Conservation (phyloP, 257 asterid genomes). For the Primulina eburnea region DNA sequence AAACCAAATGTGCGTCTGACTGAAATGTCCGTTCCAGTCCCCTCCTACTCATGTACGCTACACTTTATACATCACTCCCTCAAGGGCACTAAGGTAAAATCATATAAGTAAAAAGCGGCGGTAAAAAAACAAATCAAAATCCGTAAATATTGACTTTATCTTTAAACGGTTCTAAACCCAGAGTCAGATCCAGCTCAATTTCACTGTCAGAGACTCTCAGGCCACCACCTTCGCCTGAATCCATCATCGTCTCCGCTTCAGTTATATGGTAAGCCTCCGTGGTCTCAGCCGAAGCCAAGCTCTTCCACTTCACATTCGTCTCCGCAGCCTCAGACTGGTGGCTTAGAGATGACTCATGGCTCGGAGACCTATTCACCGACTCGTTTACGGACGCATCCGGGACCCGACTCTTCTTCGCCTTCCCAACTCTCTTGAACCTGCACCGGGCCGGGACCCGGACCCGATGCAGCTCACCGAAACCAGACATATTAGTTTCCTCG, state of each 20-base stretch:
- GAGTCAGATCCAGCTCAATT: constrained; percentile 62
- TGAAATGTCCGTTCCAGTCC: too few relatives aligned
- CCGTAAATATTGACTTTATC: too few relatives aligned
- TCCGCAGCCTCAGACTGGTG: constrained; percentile 53
- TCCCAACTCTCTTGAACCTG: constrained; percentile 52
- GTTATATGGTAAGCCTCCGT: constrained; percentile 31
- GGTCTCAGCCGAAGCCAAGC: constrained; percentile 30
- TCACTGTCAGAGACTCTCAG: constrained; percentile 32
- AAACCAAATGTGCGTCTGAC: too few relatives aligned
- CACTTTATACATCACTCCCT: too few relatives aligned
- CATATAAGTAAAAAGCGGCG: too few relatives aligned
- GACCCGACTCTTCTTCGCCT: constrained; percentile 29
- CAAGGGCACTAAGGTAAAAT: too few relatives aligned
- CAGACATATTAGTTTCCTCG: constrained; percentile 38
- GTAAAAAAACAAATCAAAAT: too few relatives aligned
- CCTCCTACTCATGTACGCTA: too few relatives aligned
- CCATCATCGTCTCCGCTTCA: constrained; percentile 19
- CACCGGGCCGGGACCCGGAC: constrained; percentile 59
- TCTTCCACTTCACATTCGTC: constrained; percentile 32
- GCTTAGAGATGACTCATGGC: constrained; percentile 72
- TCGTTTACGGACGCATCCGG: constrained; percentile 31
- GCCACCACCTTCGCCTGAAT: constrained; percentile 6
- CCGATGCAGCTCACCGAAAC: constrained; percentile 46
- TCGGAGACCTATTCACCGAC: constrained; percentile 49
- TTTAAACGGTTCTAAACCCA: constrained; percentile 47